Evolutionary conservation across 1,139 yeast genomes (phyloP), one percentile per base, ranked within the genome.

Genomic region (Candida dubliniensis): DNA sequence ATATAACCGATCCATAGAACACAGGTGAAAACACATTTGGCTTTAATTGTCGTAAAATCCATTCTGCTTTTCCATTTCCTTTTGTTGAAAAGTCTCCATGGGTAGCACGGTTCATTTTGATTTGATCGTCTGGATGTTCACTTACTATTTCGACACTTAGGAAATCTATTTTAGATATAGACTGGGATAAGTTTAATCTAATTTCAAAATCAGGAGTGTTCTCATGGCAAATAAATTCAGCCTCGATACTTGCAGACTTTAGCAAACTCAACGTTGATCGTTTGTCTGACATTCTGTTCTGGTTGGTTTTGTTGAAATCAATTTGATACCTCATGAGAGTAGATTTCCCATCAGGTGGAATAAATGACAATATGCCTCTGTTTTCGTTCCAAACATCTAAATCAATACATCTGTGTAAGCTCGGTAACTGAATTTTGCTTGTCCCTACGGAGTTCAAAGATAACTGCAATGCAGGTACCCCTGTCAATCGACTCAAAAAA

Each of bases 321-420:
- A 87, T 62, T 6, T 77, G 71, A 59, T 93, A 93, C 23, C 77
- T 68, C 75, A 85, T 77, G 14, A 93, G 62, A 4, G 77, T 71
- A 34, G 82, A 79, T 49, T 71, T 76, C 4, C 96, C 98, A 61
- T 93, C 97, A 0, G 98, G 96, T 3, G 99, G 99, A 15, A 87
- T 76, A 56, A 91, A 88, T 12, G 81, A 71, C 35, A 90, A 59
- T 0, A 68, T 51, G 0, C 79, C 79, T n/a, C 49, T 52, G 6
- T 56, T 57, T 9, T 55, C 50, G 9, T 52, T 42, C 83, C 84
- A 81, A 27, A 61, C 59, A 25, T 67, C 73, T 4, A 71, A 51
- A 44, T 79, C 70, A 1, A 86, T 76, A 54, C 87, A 78, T 32
- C 70, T 75, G 57, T 86, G 93, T 50, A 84, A 76, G 29, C 75